Percentiles rank a stretch among this genome's conserved stretches.
Conservation (phyloP, 2,329 filamentous ascomycete species). For the Coniochaeta hoffmannii region DNA sequence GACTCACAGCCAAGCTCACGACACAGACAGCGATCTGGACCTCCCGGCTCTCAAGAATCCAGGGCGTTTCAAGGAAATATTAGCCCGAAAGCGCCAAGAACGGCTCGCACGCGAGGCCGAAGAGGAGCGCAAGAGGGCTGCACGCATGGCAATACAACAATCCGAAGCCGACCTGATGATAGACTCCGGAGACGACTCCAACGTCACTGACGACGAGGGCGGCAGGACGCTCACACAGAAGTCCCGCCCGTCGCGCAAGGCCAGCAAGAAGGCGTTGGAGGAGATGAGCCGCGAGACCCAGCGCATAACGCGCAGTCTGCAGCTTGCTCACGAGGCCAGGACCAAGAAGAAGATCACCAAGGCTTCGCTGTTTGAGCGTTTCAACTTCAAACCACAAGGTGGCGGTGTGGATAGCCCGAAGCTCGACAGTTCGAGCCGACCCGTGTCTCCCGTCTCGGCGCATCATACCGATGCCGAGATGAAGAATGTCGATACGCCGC, state of each 20-base stretch:
- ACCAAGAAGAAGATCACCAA: conserved; percentile 89
- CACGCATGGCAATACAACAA: conserved; percentile 29
- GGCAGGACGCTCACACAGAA: conserved; percentile 62
- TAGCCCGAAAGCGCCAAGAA: conserved; percentile 67
- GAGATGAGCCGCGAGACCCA: conserved; percentile 96
- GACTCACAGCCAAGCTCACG: conserved; percentile 17
- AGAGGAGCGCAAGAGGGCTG: conserved; percentile 39
- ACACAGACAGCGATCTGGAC: conserved; percentile 35
- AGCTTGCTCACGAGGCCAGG: conserved; percentile 81
- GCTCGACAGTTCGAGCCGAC: conserved; percentile 48
- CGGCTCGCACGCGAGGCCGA: conserved; percentile 63
- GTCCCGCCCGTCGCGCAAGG: conserved; percentile 67
- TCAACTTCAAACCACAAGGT: conserved; percentile 59
- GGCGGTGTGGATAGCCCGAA: conserved; percentile 22
- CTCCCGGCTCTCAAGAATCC: conserved; percentile 39
- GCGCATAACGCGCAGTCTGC: conserved; percentile 80
- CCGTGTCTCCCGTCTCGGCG: conserved; percentile 35
- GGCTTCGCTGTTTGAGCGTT: conserved; percentile 71
- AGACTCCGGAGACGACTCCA: conserved; percentile 38
- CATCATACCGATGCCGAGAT: conserved; percentile 26
- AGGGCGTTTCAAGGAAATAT: conserved; percentile 60
- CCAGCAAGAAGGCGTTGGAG: conserved; percentile 88
- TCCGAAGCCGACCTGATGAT: conserved; percentile 30
- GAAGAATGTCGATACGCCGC: conserved; percentile 53
- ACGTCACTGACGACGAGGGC: conserved; percentile 53